A percentile compares a stretch with the other conserved stretches of the same genome.
phyloP scores from a whole-genome alignment of 2,329 filamentous ascomycete genomes.

The Paraphaeosphaeria sporulosa region DNA sequence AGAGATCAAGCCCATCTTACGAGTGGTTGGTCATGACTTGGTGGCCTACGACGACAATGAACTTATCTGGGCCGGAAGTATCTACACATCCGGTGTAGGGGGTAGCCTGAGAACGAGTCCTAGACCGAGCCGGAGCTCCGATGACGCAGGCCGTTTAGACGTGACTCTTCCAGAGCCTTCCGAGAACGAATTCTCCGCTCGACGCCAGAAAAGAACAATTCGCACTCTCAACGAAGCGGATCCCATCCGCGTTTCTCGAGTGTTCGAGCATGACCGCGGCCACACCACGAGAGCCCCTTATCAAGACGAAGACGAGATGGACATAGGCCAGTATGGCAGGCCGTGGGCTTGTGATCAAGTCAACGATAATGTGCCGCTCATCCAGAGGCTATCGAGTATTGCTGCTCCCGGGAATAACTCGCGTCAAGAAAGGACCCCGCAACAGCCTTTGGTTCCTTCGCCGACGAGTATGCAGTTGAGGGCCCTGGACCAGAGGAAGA shows the following conservation, averaged over 20 bases:
- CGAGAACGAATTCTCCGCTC: not conserved
- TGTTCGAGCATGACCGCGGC: constrained; percentile 22
- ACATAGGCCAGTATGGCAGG: constrained; percentile 12
- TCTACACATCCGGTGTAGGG: constrained; percentile 20
- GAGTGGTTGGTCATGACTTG: constrained; percentile 21
- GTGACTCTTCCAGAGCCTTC: not conserved
- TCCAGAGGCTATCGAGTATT: constrained; percentile 9
- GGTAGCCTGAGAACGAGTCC: not conserved
- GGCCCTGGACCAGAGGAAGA: not conserved
- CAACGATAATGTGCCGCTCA: constrained; percentile 9
- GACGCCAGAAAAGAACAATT: constrained; percentile 16
- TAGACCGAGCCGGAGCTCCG: not conserved
- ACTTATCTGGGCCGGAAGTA: constrained; percentile 23
- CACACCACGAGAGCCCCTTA: constrained; percentile 16
- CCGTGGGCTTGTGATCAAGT: not conserved
- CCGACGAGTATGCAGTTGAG: not conserved
- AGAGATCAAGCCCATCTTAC: constrained; percentile 20
- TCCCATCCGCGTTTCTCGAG: not conserved
- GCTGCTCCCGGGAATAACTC: not conserved
- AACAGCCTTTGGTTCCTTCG: not conserved
- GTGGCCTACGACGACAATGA: constrained; percentile 25
- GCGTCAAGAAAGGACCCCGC: not conserved
- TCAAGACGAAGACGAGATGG: constrained; percentile 19
- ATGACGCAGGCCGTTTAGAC: not conserved
- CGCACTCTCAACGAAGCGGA: constrained; percentile 15